phyloP scores from a whole-genome alignment of 2,329 filamentous ascomycete genomes.

The Apiospora kogelbergensis region DNA sequence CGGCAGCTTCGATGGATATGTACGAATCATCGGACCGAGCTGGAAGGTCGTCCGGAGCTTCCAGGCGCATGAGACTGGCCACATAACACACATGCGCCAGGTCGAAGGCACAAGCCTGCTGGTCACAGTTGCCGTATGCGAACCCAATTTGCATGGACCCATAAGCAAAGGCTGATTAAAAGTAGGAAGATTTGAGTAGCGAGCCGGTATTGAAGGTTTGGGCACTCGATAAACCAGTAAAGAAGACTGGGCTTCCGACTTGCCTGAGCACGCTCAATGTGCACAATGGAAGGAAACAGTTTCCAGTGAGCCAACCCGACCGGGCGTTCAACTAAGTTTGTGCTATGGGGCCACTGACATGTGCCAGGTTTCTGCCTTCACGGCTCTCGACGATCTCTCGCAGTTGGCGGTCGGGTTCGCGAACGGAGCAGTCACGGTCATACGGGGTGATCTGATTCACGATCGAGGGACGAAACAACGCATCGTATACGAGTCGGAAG shows the following conservation, averaged over 20 bases:
- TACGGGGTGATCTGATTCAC: constrained; percentile 91
- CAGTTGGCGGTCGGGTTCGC: constrained; percentile 95
- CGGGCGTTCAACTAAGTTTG: neutral
- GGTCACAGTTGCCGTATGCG: constrained; percentile 70
- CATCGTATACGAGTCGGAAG: constrained; percentile 94
- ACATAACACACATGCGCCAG: constrained; percentile 90
- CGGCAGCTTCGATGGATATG: constrained; percentile 78
- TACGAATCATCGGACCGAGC: constrained; percentile 81
- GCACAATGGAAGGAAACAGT: constrained; percentile 87
- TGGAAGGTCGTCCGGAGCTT: constrained; percentile 89
- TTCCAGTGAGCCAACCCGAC: constrained; percentile 63
- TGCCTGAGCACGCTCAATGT: constrained; percentile 85
- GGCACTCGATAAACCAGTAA: constrained; percentile 90
- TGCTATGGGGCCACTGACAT: constrained; percentile 2
- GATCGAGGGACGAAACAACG: constrained; percentile 92
- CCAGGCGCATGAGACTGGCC: constrained; percentile 76
- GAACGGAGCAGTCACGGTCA: constrained; percentile 90
- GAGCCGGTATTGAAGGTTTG: constrained; percentile 96
- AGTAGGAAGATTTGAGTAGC: constrained; percentile 78
- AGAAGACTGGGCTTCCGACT: constrained; percentile 86
- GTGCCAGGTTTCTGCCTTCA: constrained; percentile 77
- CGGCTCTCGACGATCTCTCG: constrained; percentile 81
- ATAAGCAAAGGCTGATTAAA: constrained; percentile 25
- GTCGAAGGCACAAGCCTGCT: constrained; percentile 83
- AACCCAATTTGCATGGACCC: neutral